These are phyloP conservation scores for Macadamia integrifolia DNA, from an alignment of 164 flowering plant species.

Conservation along the genomic window DNA sequence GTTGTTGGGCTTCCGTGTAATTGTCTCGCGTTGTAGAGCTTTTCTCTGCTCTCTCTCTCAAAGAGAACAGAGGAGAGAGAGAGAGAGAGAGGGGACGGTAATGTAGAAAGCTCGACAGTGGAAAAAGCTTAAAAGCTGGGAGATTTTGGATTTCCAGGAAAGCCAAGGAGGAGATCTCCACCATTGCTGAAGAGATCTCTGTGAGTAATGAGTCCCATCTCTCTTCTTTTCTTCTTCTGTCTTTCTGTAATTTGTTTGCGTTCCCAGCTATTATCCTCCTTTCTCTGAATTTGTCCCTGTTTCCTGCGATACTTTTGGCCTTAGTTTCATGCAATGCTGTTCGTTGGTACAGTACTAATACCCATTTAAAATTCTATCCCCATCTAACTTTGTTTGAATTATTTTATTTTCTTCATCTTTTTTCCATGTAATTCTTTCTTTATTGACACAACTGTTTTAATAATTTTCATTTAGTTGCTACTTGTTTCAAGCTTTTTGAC, in stretches of 20 bases:
- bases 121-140: conserved; percentile 63
- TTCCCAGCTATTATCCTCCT: no score
- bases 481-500: no score
- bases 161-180: conserved; percentile 73
- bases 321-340: conserved; percentile 18
- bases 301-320: conserved; percentile 4
- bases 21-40: no score
- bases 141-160: conserved; percentile 73
- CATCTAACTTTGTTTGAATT: no score
- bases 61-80: background rate
- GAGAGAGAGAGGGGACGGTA: conserved; percentile 17
- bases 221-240: background rate
- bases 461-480: background rate
- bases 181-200: conserved; percentile 65
- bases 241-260: background rate
- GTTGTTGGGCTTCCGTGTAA: no score
- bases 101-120: conserved; percentile 78
- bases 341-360: conserved; percentile 6
- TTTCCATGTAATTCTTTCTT: background rate
- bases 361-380: conserved; percentile 9
- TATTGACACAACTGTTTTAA: background rate
- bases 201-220: conserved; percentile 25
- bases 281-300: background rate
- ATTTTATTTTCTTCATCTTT: background rate
- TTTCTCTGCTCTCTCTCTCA: background rate